Base-by-base conservation (phyloP, 371 early-diverging fungal genomes). In the Haplosporangium sp. region DNA sequence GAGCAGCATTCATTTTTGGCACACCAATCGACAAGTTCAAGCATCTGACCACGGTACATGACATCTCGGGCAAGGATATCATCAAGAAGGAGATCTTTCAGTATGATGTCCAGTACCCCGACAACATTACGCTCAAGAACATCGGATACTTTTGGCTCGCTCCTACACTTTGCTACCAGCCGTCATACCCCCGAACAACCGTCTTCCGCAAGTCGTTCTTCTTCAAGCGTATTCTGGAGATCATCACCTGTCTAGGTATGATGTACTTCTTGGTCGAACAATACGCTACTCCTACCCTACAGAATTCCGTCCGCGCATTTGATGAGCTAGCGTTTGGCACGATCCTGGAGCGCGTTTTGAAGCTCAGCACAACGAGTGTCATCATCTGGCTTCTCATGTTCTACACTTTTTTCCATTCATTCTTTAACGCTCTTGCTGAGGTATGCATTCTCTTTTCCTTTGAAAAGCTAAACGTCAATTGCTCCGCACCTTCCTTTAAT, bases 91-190 rank as follows among this genome's bases (percentile, higher is more conserved):
- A 84, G 5, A 65, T 84, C 55, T 85, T 85, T 56, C 74, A 81
- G 18, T 86, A 88, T 62, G 79, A 82, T 18, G 83, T 85, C 11
- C 80, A 82, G 18, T 96, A 96, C 72, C 96, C 96, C 2, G 74
- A 83, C 70, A 96, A 96, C 69, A 84, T 96, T 48, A 86, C 87
- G 29, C 54, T 86, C 23, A 73, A 67, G 47, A 91, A 96, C 81
- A 72, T 95, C 23, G 64, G 85, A 8, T 95, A 96, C 73, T 96
- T 95, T 76, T 86, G 88, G 83, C 83, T 91, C 64, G 93, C 93
- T 1, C 97, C 96, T 6, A 96, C 97, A 2, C 82, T 96, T 62
- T 93, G 94, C 75, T 96, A 96, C 82, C 97, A 96, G 69, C 92
- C 93, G n/a, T 86, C 89, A 0, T 96, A 95, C 79, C 97, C 97